Evolutionary conservation across 2,329 filamentous ascomycete species (phyloP).

Genomic region (Emmonsiellopsis sp.): DNA sequence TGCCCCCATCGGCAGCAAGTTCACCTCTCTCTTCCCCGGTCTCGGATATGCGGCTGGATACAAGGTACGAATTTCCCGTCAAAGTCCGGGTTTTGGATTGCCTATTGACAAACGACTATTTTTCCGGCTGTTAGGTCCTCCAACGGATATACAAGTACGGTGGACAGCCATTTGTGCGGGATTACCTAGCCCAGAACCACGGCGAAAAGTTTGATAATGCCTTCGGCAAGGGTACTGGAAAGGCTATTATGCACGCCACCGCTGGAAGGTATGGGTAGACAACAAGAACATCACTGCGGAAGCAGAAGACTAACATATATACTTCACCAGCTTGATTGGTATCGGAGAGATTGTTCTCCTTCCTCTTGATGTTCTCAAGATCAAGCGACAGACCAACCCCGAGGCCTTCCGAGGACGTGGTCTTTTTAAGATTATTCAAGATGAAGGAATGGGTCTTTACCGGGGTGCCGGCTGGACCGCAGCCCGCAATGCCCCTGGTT

Average conservation of each 20-base stretch:
- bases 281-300: background rate
- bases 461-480: conserved; percentile 97
- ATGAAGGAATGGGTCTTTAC: conserved; percentile 94
- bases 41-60: conserved; percentile 96
- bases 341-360: conserved; percentile 95
- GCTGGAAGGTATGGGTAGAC: conserved; percentile 63
- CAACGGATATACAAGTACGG: conserved; percentile 99
- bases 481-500: conserved; percentile 90
- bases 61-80: conserved; percentile 52
- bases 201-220: conserved; percentile 73
- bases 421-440: conserved; percentile 75
- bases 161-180: conserved; percentile 87
- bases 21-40: conserved; percentile 92
- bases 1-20: conserved; percentile 64
- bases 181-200: conserved; percentile 74
- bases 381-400: conserved; percentile 98
- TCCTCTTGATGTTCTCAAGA: conserved; percentile 94
- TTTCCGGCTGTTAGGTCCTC: conserved; percentile 48
- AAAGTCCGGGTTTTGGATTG: background rate
- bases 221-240: conserved; percentile 94
- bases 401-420: conserved; percentile 94
- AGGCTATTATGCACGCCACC: conserved; percentile 95
- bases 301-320: conserved; percentile 7
- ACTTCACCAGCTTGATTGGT: conserved; percentile 63
- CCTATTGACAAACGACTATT: conserved; percentile 1